Evolutionary conservation across 129 eudicot genomes (phyloP), one percentile per base, ranked within the genome.

Genomic region (Tagetes patula): DNA sequence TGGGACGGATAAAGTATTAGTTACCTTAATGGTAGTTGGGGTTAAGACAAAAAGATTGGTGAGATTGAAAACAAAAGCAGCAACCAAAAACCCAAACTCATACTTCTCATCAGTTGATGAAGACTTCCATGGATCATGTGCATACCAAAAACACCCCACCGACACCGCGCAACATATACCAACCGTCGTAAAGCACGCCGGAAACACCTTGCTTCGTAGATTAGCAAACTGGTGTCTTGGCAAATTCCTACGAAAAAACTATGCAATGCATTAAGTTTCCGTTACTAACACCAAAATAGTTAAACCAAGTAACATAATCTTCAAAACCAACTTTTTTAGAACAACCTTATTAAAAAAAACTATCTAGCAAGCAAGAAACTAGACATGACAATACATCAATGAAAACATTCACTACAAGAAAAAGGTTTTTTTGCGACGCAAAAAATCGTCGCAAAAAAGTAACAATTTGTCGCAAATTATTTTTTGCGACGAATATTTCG

Each of bases 161-260:
- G 92, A 77, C 55, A 87, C 84, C 20, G 96, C 98, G 83, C 96
- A 94, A 66, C 96, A 94, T 50, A 86, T 87, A 9, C 98, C 96
- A 41, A 90, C 98, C 93, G 90, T 67, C 39, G 87, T 84, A 52
- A 94, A 94, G 70, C 90, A 94, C 1, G 98, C 98, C 61, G 98
- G 96, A 72, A 94, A 94, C 98, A 94, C 90, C 82, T 94, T 94
- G 84, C 96, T 90, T 70, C 90, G 98, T 75, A 94, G 79, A 79
- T 94, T 94, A 70, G 96, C 98, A 86, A 94, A 94, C 81, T 90
- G 96, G 78, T 94, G 98, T 76, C 98, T 90, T 3, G 98, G 98
- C 77, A 94, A 74, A 81, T 94, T 84, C 86, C 96, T 91, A 30
- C 27, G 1, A 41, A 53, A 56, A 12, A 50, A 31, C 6, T 6